Evolutionary conservation across 352 stramenopile species (phyloP).

Genomic region (Pythium guiyangense): DNA sequence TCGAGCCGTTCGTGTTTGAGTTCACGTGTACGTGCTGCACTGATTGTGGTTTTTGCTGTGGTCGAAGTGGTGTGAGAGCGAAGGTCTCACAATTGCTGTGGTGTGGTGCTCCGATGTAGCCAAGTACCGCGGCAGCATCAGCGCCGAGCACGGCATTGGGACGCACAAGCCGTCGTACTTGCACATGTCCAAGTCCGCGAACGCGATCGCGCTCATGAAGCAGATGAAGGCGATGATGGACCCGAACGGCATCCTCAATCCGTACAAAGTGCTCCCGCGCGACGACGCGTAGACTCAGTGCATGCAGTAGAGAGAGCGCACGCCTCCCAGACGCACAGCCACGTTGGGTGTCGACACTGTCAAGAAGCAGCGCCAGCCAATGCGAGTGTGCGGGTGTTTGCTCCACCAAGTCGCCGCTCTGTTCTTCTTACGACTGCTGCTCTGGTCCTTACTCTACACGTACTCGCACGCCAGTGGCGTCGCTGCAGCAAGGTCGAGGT

Average conservation of each 20-base stretch:
- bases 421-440: not conserved
- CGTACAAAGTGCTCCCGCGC: constrained; percentile 89
- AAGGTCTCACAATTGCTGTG: not conserved
- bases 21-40: constrained; percentile 52
- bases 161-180: constrained; percentile 92
- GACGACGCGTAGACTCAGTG: too few species aligned
- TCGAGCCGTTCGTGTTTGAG: constrained; percentile 81
- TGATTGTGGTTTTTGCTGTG: not conserved
- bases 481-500: constrained; percentile 55
- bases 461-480: constrained; percentile 17
- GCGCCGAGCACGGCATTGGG: constrained; percentile 96
- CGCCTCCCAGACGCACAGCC: too few species aligned
- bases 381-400: not conserved
- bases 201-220: constrained; percentile 89
- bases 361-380: too few species aligned
- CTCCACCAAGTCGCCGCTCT: not conserved
- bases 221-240: constrained; percentile 95
- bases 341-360: too few species aligned
- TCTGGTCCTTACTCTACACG: not conserved
- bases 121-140: constrained; percentile 92
- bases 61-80: not conserved
- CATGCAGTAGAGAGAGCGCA: not conserved
- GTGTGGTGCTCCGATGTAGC: constrained; percentile 21
- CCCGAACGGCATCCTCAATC: constrained; percentile 95
- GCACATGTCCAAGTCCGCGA: constrained; percentile 74